Evolutionary conservation across 2,329 filamentous ascomycete genomes (phyloP).

Genomic region (Neofusicoccum kwambonambiense): DNA sequence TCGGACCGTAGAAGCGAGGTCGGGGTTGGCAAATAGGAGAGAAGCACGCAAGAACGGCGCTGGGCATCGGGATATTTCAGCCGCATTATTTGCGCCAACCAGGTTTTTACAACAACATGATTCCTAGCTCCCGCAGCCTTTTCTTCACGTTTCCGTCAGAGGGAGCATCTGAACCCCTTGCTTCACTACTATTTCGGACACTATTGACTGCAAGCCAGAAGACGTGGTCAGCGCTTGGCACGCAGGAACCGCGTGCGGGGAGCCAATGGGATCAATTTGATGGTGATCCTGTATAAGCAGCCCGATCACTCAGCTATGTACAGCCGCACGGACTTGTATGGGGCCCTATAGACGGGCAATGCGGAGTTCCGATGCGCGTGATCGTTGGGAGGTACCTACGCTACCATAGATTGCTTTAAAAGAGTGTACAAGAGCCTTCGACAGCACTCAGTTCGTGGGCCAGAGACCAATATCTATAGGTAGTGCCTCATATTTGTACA

Average conservation of each 20-base stretch:
- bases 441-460: neutral
- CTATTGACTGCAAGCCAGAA: neutral
- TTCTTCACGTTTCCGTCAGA: neutral
- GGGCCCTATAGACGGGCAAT: neutral
- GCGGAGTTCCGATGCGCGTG: neutral
- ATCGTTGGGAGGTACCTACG: neutral
- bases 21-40: too few species aligned
- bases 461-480: neutral
- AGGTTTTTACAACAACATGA: too few species aligned
- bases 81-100: too few species aligned
- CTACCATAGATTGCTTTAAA: neutral
- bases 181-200: neutral
- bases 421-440: neutral
- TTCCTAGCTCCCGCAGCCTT: too few species aligned
- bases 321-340: neutral
- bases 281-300: neutral
- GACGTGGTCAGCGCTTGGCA: neutral
- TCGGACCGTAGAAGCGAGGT: too few species aligned
- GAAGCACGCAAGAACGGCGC: too few species aligned
- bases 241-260: neutral
- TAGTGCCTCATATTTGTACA: neutral
- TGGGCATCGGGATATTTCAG: too few species aligned
- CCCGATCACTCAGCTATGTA: neutral
- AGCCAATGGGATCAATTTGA: neutral
- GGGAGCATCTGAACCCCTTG: neutral